Conservation (phyloP, 176 grass and related monocot genomes). For the Miscanthus lutarioriparius region DNA sequence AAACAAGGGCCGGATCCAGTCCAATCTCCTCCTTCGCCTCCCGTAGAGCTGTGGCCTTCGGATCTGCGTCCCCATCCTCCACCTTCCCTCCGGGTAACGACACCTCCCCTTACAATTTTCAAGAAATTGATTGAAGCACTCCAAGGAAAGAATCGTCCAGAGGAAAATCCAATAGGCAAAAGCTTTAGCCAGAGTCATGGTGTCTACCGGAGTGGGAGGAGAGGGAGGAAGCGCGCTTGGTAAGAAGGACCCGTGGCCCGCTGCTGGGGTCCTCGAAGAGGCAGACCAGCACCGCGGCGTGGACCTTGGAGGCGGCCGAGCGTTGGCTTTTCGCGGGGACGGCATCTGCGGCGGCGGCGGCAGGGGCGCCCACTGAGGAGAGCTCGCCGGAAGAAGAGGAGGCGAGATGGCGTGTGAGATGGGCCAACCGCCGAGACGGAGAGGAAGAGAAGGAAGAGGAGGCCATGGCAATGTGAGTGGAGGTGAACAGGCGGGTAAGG, state of each 20-base stretch:
- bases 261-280: conserved; percentile 70
- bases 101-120: conserved; percentile 67
- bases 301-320: conserved; percentile 27
- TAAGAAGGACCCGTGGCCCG: conserved; percentile 78
- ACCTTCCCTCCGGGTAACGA: conserved; percentile 89
- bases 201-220: conserved; percentile 62
- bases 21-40: conserved; percentile 94
- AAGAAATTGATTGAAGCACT: conserved; percentile 19
- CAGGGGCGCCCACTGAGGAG: conserved; percentile 41
- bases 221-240: conserved; percentile 82
- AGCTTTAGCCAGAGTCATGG: neutral
- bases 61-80: conserved; percentile 82
- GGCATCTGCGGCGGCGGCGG: conserved; percentile 37
- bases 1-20: conserved; percentile 63
- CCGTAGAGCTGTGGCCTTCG: conserved; percentile 69
- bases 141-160: neutral
- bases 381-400: conserved; percentile 40
- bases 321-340: neutral
- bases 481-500: conserved; percentile 38
- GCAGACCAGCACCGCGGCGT: conserved; percentile 82
- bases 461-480: conserved; percentile 36
- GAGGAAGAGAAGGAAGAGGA: conserved; percentile 1
- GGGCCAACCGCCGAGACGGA: conserved; percentile 36
- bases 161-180: neutral
- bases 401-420: conserved; percentile 42